Evolutionary conservation across 768 basidiomycete genomes (phyloP).

Genomic region (Boletus patriciae): DNA sequence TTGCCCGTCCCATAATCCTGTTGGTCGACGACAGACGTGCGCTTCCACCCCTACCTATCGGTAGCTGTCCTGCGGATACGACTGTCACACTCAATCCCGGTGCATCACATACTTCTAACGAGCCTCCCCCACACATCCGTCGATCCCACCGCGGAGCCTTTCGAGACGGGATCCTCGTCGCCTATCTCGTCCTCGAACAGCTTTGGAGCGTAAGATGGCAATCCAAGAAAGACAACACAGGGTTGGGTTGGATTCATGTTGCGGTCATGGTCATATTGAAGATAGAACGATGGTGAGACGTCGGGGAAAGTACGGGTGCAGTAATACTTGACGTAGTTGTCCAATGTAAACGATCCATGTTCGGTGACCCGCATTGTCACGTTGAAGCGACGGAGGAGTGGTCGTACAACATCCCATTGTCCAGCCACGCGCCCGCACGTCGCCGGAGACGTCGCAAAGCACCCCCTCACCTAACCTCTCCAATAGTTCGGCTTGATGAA

Average conservation of each 20-base stretch:
- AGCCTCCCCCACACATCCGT: too few species aligned
- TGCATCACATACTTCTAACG: too few species aligned
- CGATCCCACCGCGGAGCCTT: too few species aligned
- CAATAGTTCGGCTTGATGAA: conserved; percentile 85
- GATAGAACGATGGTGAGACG: neutral
- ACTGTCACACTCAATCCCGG: too few species aligned
- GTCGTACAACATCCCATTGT: neutral
- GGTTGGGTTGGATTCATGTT: neutral
- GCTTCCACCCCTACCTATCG: too few species aligned
- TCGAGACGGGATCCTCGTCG: too few species aligned
- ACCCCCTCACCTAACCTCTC: conserved; percentile 44
- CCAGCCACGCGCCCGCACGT: neutral
- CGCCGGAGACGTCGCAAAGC: neutral
- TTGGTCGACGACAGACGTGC: too few species aligned
- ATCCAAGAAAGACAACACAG: neutral
- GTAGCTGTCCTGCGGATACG: too few species aligned
- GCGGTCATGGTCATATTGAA: neutral
- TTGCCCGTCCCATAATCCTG: too few species aligned
- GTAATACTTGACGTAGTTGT: neutral
- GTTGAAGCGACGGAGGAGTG: neutral
- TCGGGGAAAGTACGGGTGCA: too few species aligned
- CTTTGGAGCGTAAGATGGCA: neutral
- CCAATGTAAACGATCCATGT: neutral
- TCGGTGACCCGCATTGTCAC: neutral
- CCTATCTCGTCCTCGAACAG: too few species aligned